Base-by-base conservation (phyloP, 352 stramenopile species). In the Phytophthora meadii region DNA sequence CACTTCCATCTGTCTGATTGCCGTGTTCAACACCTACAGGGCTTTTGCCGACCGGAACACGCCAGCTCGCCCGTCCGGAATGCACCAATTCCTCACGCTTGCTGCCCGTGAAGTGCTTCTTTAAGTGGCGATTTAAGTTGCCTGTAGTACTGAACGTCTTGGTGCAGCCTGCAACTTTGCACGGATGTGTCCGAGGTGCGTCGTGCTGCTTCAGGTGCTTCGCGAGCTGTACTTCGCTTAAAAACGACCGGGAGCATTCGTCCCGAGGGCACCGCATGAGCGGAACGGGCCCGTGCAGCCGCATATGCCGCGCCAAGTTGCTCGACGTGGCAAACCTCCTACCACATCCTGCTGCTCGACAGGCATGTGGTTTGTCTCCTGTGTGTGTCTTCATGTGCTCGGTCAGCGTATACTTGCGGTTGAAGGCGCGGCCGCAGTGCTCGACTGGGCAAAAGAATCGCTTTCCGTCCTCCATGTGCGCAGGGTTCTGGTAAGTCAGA, bases 331-430 rank as follows among this genome's bases (percentile, higher is more conserved):
- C 81, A 59, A 89, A 89, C 36, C 79, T 59, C 61, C 79, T 82
- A 32, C 70, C 61, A 25, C 81, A 89, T 1, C 49, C 54, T 1
- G 46, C 24, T 1, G 65, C 65, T n/a, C 70, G 68, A 53, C 80
- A 89, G 2, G 72, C 49, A 37, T 84, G 74, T 0, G 80, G 78
- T 27, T 78, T 87, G 48, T 85, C 80, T 27, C 77, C 80, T 19
- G 73, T 82, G 62, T 89, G 80, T 0, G 76, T 88, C 69, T 88
- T 88, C 44, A 81, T 74, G 60, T 89, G 81, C 63, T 88, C 78
- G 0, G 59, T 74, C 42, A 86, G 77, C 12, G 81, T 86, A 63
- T 85, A 87, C 50, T 83, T 81, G 58, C 80, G 76, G 40, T 74
- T 79, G 68, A 81, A 82, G 9, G 61, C 58, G 27, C 72, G 59